These are phyloP conservation scores for Paramecium caudatum DNA, from an alignment of 73 alveolate species.

Conservation along the genomic window DNA sequence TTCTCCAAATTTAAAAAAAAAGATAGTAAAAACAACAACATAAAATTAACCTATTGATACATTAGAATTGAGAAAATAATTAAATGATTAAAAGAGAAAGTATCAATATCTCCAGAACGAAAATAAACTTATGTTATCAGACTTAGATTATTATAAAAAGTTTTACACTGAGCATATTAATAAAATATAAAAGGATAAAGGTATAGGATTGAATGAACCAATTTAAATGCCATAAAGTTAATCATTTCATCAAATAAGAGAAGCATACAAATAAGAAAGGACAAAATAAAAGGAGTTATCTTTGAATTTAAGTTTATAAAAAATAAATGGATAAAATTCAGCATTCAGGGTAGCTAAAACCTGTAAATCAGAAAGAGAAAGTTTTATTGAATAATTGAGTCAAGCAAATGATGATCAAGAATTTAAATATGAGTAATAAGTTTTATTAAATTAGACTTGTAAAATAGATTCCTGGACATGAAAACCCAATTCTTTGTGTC, in stretches of 20 bases:
- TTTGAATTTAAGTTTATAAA: conserved; percentile 42
- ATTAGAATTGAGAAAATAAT: conserved; percentile 28
- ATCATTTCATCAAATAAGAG: not conserved
- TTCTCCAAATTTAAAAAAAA: conserved; percentile 39
- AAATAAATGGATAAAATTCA: not conserved
- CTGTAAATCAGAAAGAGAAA: conserved; percentile 13
- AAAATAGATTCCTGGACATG: conserved; percentile 48
- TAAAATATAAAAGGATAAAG: conserved; percentile 9
- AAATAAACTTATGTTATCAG: not conserved
- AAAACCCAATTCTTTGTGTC: conserved; percentile 17
- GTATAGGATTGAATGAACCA: conserved; percentile 9
- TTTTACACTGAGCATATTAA: conserved; percentile 43
- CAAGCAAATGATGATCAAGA: conserved; percentile 5
- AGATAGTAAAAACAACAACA: not conserved
- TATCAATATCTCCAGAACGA: not conserved
- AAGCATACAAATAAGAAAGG: conserved; percentile 24
- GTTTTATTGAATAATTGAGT: conserved; percentile 4
- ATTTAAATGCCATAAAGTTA: not conserved
- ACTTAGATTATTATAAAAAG: conserved; percentile 56
- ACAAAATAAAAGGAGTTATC: conserved; percentile 23
- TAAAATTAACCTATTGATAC: not conserved
- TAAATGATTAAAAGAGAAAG: conserved; percentile 30
- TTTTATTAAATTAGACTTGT: not conserved
- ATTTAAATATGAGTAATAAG: conserved; percentile 31
- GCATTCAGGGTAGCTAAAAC: not conserved